Evolutionary conservation across 2,329 filamentous ascomycete species (phyloP), one percentile per base, ranked within the genome.

Genomic region (Stenocarpella maydis): DNA sequence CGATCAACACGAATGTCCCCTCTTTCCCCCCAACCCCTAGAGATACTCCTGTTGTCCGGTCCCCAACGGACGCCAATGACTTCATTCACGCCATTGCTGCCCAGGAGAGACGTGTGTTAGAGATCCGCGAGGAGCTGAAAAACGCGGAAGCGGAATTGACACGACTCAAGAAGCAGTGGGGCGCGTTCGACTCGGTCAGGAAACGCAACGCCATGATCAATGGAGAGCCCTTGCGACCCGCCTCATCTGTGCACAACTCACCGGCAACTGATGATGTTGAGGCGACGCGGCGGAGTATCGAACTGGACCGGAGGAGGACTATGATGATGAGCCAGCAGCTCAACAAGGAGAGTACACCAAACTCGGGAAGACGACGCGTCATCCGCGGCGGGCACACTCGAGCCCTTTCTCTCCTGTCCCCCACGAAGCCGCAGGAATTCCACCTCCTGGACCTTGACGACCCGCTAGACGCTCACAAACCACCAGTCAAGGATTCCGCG

Each of bases 41-140:
- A 50, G 83, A 87, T 55, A 80, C 80, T 2, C 80, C 83, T 0
- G 77, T 74, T 9, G 67, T 83, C 34, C 75, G 79, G 49, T 83
- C 83, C 1, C 86, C 86, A 1, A 80, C 82, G 45, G 88, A 91
- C 71, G 83, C 88, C 64, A 87, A 86, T 75, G 85, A 90, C 63
- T 92, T 98, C 75, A 90, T 99, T 73, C 95, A 94, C 71, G 92
- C 95, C 69, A 92, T 99, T 75, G 96, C 96, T 53, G 91, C 93
- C 17, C 95, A 98, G 81, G 96, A 99, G 82, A 88, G 96, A 69
- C 90, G 90, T 73, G 95, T 99, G 1, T 82, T 99, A 69, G 96
- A 98, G 80, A 84, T 99, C 65, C 92, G 91, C 70, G 96, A 99
- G 79, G 95, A 98, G 79, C 84, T 99, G n/a, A 83, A 85, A 28